Evolutionary conservation across 108 stramenopile species (phyloP).

Genomic region (Cyclotella cryptica): DNA sequence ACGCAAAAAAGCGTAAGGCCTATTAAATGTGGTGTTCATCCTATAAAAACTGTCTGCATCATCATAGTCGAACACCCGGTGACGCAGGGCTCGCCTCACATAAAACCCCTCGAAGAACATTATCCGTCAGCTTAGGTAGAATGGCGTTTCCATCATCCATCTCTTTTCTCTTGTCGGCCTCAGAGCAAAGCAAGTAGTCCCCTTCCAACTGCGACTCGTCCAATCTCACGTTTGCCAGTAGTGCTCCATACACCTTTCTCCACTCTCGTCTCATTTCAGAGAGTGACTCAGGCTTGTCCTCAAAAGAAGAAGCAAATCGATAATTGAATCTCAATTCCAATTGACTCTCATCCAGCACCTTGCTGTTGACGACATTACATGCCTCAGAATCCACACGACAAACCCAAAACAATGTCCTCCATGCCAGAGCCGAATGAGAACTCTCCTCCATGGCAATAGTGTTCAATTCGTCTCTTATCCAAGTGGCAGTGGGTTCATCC

Average conservation of each 20-base stretch:
- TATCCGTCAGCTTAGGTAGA: too few relatives aligned
- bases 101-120: too few relatives aligned
- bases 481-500: constrained; percentile 23
- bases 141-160: too few relatives aligned
- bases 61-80: too few relatives aligned
- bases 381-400: constrained; percentile 53
- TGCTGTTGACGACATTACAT: constrained; percentile 45
- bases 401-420: constrained; percentile 63
- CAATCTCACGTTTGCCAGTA: background rate
- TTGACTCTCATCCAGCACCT: constrained; percentile 28
- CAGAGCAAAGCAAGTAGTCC: too few relatives aligned
- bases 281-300: background rate
- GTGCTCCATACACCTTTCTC: background rate
- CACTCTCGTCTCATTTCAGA: background rate
- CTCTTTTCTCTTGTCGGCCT: too few relatives aligned
- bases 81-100: too few relatives aligned
- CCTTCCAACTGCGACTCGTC: too few relatives aligned
- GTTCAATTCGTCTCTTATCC: constrained; percentile 43
- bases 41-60: too few relatives aligned
- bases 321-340: constrained; percentile 21
- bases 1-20: too few relatives aligned
- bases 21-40: too few relatives aligned
- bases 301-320: background rate
- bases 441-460: constrained; percentile 60
- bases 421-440: constrained; percentile 59